phyloP scores from a whole-genome alignment of 164 flowering plant species.

The Santalum album region DNA sequence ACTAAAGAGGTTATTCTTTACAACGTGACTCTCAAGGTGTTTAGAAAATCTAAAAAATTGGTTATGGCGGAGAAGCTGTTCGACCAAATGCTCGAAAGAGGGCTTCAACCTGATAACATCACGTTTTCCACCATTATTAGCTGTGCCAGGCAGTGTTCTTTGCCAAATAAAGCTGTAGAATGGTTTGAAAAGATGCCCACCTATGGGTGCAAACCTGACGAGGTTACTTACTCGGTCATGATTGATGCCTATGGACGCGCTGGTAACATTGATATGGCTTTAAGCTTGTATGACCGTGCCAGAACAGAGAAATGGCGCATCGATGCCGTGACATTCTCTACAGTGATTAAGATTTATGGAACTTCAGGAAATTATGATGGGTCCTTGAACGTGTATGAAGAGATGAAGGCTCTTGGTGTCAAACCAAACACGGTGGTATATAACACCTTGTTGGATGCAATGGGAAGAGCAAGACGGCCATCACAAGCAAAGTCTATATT shows the following conservation, averaged over 20 bases:
- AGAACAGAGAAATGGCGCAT: conserved; percentile 73
- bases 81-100: conserved; percentile 61
- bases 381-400: conserved; percentile 82
- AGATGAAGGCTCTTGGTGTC: conserved; percentile 80
- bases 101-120: conserved; percentile 65
- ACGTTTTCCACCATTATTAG: conserved; percentile 82
- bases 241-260: conserved; percentile 81
- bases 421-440: conserved; percentile 57
- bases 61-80: conserved; percentile 57
- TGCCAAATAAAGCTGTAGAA: conserved; percentile 70
- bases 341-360: conserved; percentile 66
- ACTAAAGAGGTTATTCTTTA: conserved; percentile 48
- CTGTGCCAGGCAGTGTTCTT: conserved; percentile 55
- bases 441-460: conserved; percentile 73
- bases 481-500: conserved; percentile 70
- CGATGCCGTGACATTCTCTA: conserved; percentile 61
- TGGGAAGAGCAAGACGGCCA: conserved; percentile 91
- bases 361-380: conserved; percentile 71
- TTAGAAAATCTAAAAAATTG: conserved; percentile 49
- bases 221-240: conserved; percentile 66
- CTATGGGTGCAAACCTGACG: conserved; percentile 63
- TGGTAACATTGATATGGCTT: conserved; percentile 72
- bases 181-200: conserved; percentile 81
- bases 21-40: conserved; percentile 74
- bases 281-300: conserved; percentile 76